phyloP scores from a whole-genome alignment of 805 yeast species.

The Deakozyma indianensis region DNA sequence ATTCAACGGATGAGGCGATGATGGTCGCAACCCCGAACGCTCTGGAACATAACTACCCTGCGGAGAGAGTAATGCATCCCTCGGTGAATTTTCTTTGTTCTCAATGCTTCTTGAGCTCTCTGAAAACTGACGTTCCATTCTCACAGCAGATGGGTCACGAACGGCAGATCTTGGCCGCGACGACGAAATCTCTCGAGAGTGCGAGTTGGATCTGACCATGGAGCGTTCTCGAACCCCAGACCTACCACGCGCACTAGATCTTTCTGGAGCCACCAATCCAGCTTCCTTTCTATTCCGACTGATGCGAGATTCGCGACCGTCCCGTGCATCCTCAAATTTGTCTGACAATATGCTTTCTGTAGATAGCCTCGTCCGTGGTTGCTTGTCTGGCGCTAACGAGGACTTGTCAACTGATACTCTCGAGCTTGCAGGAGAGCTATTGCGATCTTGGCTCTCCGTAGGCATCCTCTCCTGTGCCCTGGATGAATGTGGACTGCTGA shows the following conservation, averaged over 20 bases:
- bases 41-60: constrained; percentile 6
- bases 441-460: neutral
- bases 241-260: neutral
- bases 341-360: neutral
- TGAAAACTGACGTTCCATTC: neutral
- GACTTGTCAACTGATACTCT: neutral
- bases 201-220: neutral
- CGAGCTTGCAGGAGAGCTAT: neutral
- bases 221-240: neutral
- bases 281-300: neutral
- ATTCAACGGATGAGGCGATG: constrained; percentile 8
- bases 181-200: neutral
- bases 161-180: neutral
- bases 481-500: neutral
- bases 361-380: neutral
- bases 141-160: neutral
- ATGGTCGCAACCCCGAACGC: constrained; percentile 9
- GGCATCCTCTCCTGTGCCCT: neutral
- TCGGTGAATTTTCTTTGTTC: neutral
- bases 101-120: neutral
- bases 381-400: neutral
- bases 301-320: neutral
- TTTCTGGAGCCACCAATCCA: neutral
- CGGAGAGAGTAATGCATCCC: neutral
- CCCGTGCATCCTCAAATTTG: neutral